Evolutionary conservation across 2,329 filamentous ascomycete species (phyloP).

Genomic region (Colletotrichum costaricense): DNA sequence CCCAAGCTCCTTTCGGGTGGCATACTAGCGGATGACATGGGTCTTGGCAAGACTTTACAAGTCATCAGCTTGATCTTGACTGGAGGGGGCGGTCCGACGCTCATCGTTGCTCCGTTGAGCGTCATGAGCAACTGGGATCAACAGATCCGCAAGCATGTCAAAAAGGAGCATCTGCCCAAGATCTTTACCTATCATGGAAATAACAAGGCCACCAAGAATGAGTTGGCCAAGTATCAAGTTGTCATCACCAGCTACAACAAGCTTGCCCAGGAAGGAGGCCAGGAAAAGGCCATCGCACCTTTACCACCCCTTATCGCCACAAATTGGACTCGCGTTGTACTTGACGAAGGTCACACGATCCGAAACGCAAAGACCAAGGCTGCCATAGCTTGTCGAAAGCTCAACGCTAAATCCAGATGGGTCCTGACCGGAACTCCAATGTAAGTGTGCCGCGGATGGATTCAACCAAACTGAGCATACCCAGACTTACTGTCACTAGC

Average conservation of each 20-base stretch:
- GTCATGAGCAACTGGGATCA: conserved; percentile 93
- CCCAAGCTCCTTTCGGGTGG: conserved; percentile 81
- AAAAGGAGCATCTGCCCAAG: conserved; percentile 69
- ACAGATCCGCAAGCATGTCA: conserved; percentile 80
- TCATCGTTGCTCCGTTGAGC: conserved; percentile 84
- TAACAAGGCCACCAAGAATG: conserved; percentile 64
- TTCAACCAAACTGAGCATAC: conserved; percentile 40
- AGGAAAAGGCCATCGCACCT: conserved; percentile 42
- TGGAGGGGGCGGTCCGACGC: conserved; percentile 69
- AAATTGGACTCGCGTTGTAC: conserved; percentile 81
- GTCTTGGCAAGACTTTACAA: conserved; percentile 88
- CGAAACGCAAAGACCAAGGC: conserved; percentile 81
- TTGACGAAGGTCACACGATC: conserved; percentile 88
- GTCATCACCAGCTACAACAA: conserved; percentile 89
- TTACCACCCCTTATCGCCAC: conserved; percentile 52
- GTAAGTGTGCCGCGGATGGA: conserved; percentile 48
- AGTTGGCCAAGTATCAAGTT: conserved; percentile 76
- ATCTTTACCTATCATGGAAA: conserved; percentile 81
- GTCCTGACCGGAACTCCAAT: conserved; percentile 85
- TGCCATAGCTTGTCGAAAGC: conserved; percentile 73
- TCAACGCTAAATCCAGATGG: conserved; percentile 82
- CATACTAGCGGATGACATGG: conserved; percentile 93
- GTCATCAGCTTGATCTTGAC: conserved; percentile 82
- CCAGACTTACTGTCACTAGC: conserved; percentile 42
- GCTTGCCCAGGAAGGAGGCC: conserved; percentile 69